A percentile compares a stretch with the other conserved stretches of the same genome.
Evolutionary conservation across 176 grass and related monocot species (phyloP).

Genomic region (Ensete glaucum): DNA sequence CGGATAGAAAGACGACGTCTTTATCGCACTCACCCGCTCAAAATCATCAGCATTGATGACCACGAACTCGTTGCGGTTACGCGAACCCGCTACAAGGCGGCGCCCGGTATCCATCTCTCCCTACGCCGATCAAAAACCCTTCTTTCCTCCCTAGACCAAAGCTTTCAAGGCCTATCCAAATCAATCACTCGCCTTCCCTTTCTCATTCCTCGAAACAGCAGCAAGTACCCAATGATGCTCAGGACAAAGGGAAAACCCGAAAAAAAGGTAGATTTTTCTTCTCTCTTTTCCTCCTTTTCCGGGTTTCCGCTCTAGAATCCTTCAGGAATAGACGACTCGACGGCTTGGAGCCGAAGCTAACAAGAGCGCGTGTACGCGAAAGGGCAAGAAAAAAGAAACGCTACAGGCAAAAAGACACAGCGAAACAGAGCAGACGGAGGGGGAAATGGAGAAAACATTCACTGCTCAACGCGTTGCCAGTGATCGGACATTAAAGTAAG

Average conservation of each 20-base stretch:
- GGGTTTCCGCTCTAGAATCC: not conserved
- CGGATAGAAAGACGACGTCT: not conserved
- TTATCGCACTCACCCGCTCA: constrained; percentile 22
- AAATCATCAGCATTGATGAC: constrained; percentile 42
- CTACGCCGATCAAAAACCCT: not conserved
- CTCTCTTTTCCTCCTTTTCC: not conserved
- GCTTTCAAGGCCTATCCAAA: not conserved
- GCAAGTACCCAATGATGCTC: not conserved
- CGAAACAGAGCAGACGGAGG: not conserved
- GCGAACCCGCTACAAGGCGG: constrained; percentile 33
- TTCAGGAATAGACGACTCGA: constrained; percentile 7
- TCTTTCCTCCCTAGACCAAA: not conserved
- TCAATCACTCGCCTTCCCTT: not conserved
- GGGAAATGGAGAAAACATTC: not conserved
- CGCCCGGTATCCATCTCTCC: constrained; percentile 28
- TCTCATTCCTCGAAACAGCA: not conserved
- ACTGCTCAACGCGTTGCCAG: not conserved
- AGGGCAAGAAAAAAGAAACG: not conserved
- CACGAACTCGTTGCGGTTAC: constrained; percentile 32
- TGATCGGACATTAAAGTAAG: too few species aligned
- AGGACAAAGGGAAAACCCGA: not conserved
- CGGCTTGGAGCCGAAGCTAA: not conserved
- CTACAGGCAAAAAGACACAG: not conserved
- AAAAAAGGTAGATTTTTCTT: not conserved
- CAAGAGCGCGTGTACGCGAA: not conserved